Evolutionary conservation across 176 grass and related monocot species (phyloP), one percentile per base, ranked within the genome.

Genomic region (Raddia distichophylla): DNA sequence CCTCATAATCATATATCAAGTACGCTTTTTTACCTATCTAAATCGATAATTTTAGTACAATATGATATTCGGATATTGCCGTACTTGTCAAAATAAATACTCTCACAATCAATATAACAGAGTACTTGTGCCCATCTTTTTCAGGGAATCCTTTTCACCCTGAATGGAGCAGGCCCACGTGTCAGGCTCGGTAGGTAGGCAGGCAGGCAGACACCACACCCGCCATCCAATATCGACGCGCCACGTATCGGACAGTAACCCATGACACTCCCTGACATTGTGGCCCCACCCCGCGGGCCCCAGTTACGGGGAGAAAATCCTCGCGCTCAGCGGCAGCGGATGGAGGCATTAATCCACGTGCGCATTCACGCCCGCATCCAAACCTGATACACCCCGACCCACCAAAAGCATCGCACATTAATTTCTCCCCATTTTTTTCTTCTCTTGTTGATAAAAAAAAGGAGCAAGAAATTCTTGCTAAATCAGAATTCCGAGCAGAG

Each of bases 291-390:
- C 6, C 0, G 0, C 0, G 7, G 63, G 5, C 65, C 77, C 69
- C 37, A 40, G 37, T 5, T 2, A 40, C 3, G 37, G 37, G 37
- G 4, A 40, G 37, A 40, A 35, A 71, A 70, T 47, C 64, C 67
- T 71, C 10, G 8, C 51, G 11, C 40, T 37, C 2, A 40, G 37
- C 2, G 33, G 59, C 78, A 55, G 46, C 44, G 19, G 34, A 69
- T 60, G 54, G 62, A 53, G 78, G 34, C 78, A 82, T 51, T 14
- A 68, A 78, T 83, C 86, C 86, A 88, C 74, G 86, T 77, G 80
- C 67, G 32, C 74, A 73, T 66, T 88, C 74, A 88, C 74, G 80
- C 74, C 74, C 74, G 86, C 86, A 88, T 78, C 80, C 50, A 22
- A 83, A 83, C 71, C 73, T 77, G 74, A 77, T 87, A 27, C 40